phyloP scores from a whole-genome alignment of 495 filamentous ascomycete species.

The Lasiosphaeriaceae sp. region DNA sequence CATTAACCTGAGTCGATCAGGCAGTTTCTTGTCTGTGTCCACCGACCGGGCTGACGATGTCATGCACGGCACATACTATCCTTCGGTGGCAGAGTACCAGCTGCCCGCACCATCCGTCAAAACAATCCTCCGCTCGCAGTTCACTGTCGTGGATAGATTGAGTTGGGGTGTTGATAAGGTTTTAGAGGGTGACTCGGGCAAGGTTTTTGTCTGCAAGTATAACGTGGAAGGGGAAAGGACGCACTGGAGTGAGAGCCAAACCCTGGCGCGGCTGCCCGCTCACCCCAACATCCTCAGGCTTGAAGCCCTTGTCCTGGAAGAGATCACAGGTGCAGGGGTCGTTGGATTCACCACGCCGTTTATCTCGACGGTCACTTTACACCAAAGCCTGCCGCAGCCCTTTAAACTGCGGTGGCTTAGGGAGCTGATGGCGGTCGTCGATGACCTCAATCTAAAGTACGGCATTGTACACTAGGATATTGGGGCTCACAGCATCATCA shows the following conservation, averaged over 20 bases:
- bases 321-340: conserved; percentile 26
- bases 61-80: not conserved
- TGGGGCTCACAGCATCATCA: conserved; percentile 33
- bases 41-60: no score
- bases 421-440: conserved; percentile 34
- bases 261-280: not conserved
- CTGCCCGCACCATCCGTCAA: not conserved
- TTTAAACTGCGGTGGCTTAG: conserved; percentile 37
- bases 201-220: not conserved
- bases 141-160: not conserved
- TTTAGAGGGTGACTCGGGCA: not conserved
- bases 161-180: not conserved
- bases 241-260: not conserved
- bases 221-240: not conserved
- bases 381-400: conserved; percentile 8
- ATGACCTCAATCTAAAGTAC: conserved; percentile 36
- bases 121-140: not conserved
- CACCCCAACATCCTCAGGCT: conserved; percentile 34
- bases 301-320: conserved; percentile 36
- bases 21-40: no score
- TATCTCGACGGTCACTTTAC: conserved; percentile 31
- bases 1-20: no score
- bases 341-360: conserved; percentile 40
- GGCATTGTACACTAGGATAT: conserved; percentile 41
- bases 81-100: not conserved